Evolutionary conservation across 495 filamentous ascomycete species (phyloP).

Genomic region (Penicillium samsonianum): DNA sequence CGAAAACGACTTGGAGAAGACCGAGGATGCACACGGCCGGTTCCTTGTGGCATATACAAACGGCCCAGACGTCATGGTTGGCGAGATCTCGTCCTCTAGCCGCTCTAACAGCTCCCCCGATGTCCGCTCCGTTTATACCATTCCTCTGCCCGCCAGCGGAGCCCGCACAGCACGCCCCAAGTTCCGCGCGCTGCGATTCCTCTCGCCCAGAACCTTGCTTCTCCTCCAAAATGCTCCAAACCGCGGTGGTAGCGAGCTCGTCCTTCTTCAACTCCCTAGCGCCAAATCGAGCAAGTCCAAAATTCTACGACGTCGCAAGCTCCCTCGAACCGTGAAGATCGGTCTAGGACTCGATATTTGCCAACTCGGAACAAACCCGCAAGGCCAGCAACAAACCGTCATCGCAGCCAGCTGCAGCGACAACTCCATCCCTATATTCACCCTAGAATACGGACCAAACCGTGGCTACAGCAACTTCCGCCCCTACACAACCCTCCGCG

Average conservation of each 20-base stretch:
- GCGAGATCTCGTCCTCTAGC: constrained; percentile 38
- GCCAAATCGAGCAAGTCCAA: constrained; percentile 30
- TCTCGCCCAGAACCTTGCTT: constrained; percentile 56
- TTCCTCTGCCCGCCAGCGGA: constrained; percentile 55
- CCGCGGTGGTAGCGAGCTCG: constrained; percentile 65
- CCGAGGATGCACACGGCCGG: constrained; percentile 40
- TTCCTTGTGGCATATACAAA: constrained; percentile 81
- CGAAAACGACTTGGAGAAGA: constrained; percentile 28
- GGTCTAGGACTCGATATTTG: constrained; percentile 75
- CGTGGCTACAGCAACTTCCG: constrained; percentile 60
- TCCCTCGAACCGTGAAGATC: constrained; percentile 59
- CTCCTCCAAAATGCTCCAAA: constrained; percentile 55
- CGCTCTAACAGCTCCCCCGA: constrained; percentile 51
- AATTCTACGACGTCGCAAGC: constrained; percentile 53
- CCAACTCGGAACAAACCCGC: constrained; percentile 56
- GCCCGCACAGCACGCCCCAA: constrained; percentile 41
- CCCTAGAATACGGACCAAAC: constrained; percentile 58
- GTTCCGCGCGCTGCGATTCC: constrained; percentile 72
- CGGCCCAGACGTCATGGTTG: constrained; percentile 65
- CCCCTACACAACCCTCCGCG: constrained; percentile 62
- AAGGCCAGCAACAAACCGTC: constrained; percentile 68
- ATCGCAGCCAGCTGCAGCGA: constrained; percentile 84
- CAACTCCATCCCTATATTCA: constrained; percentile 74
- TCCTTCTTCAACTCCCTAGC: constrained; percentile 57
- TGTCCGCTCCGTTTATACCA: constrained; percentile 61